These are phyloP conservation scores for Pseudohyphozyma bogoriensis DNA, from an alignment of 768 basidiomycete species.

Conservation along the genomic window DNA sequence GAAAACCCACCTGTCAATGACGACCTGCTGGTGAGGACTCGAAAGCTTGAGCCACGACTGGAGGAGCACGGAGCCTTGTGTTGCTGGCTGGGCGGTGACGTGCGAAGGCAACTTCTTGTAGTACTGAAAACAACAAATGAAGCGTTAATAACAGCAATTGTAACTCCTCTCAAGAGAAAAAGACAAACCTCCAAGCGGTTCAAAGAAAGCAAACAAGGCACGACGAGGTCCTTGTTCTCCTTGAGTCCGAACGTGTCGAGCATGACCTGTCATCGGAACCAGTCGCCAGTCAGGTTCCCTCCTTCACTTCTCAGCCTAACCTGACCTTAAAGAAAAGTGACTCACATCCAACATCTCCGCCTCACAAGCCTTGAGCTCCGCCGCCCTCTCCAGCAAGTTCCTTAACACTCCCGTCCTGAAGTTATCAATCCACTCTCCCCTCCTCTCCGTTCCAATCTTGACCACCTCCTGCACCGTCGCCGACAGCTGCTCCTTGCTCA, in stretches of 20 bases:
- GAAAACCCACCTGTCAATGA: constrained; percentile 55
- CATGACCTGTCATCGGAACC: constrained; percentile 46
- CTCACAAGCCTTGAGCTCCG: constrained; percentile 45
- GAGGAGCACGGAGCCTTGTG: constrained; percentile 74
- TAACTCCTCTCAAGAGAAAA: neutral
- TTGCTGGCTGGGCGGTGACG: constrained; percentile 51
- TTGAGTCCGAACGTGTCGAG: constrained; percentile 52
- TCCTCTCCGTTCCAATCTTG: constrained; percentile 43
- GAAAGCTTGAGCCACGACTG: constrained; percentile 68
- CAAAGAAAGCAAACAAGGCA: constrained; percentile 56
- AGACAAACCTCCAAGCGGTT: constrained; percentile 37
- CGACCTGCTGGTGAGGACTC: constrained; percentile 55
- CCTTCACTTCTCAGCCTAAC: neutral
- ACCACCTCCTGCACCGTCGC: constrained; percentile 54
- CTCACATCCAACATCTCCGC: constrained; percentile 51
- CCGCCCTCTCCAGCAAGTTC: constrained; percentile 60
- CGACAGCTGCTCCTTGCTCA: constrained; percentile 50
- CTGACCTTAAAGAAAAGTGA: neutral
- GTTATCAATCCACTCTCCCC: constrained; percentile 49
- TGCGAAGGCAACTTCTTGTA: constrained; percentile 19
- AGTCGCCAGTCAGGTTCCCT: neutral
- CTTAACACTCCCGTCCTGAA: constrained; percentile 68
- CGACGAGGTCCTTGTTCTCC: constrained; percentile 48
- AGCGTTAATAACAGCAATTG: neutral
- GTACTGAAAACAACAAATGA: neutral